phyloP scores from a whole-genome alignment of 768 basidiomycete genomes.

The Mycena haematopus region DNA sequence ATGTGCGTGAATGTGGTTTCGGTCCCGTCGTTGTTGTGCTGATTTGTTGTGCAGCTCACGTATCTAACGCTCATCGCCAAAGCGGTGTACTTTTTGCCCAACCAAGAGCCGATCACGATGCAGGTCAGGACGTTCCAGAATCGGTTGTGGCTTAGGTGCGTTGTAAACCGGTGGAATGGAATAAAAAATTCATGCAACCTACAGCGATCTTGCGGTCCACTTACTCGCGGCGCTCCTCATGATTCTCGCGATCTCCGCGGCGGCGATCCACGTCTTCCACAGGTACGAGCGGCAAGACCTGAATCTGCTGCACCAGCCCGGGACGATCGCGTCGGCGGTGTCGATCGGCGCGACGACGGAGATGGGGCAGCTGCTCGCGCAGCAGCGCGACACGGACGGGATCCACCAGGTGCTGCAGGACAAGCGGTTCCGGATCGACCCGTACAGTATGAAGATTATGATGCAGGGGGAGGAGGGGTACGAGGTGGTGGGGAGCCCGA shows the following conservation, averaged over 20 bases:
- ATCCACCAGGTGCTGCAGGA: conserved; percentile 48
- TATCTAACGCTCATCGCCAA: conserved; percentile 59
- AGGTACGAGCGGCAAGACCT: conserved; percentile 50
- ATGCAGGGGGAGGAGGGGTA: conserved; percentile 61
- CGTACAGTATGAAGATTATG: conserved; percentile 54
- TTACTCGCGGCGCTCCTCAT: conserved; percentile 50
- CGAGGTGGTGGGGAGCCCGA: conserved; percentile 45
- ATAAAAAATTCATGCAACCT: neutral
- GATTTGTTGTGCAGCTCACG: conserved; percentile 38
- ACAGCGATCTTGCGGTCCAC: conserved; percentile 51
- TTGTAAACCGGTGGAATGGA: no score
- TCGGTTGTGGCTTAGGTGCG: conserved; percentile 58
- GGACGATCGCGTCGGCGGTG: conserved; percentile 63
- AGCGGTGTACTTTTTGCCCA: conserved; percentile 55
- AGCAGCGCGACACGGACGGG: conserved; percentile 46
- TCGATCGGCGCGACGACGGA: conserved; percentile 59
- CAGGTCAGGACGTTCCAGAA: conserved; percentile 51
- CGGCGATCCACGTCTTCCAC: conserved; percentile 56
- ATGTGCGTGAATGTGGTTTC: conserved; percentile 45
- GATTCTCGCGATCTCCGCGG: conserved; percentile 49
- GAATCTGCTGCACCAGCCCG: conserved; percentile 52
- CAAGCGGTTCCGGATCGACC: conserved; percentile 59
- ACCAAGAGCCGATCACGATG: conserved; percentile 42
- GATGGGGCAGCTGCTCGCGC: conserved; percentile 52
- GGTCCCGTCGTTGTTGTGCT: neutral